Conservation (phyloP, 805 yeast genomes). For the Danielia reshetovae region DNA sequence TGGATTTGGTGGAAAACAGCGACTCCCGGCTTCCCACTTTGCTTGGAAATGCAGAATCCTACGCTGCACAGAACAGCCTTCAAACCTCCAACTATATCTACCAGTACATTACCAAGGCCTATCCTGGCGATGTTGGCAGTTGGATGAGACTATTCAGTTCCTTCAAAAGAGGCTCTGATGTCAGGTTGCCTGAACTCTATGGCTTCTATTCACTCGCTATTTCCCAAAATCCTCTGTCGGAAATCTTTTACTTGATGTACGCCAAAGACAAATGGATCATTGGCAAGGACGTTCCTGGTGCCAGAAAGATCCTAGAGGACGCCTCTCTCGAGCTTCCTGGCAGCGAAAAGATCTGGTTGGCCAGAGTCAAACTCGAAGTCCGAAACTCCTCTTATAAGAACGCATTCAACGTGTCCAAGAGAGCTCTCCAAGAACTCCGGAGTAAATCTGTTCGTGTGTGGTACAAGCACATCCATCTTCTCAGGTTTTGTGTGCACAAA, state of each 20-base stretch:
- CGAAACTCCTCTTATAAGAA: conserved; percentile 35
- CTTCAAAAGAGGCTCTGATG: conserved; percentile 21
- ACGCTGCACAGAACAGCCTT: conserved; percentile 17
- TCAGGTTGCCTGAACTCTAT: conserved; percentile 13
- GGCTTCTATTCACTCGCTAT: conserved; percentile 53
- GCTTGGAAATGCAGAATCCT: conserved; percentile 30
- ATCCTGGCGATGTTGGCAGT: conserved; percentile 42
- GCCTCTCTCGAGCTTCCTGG: conserved; percentile 44
- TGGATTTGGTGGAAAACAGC: conserved; percentile 26
- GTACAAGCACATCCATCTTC: conserved; percentile 55
- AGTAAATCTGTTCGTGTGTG: conserved; percentile 46
- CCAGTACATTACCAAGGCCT: conserved; percentile 40
- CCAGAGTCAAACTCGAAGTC: conserved; percentile 63
- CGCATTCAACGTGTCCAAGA: conserved; percentile 33
- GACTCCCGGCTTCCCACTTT: conserved; percentile 9
- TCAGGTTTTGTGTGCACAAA: conserved; percentile 35
- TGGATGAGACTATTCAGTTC: conserved; percentile 49
- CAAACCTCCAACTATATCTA: conserved; percentile 47
- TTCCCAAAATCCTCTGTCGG: conserved; percentile 43
- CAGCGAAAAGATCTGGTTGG: conserved; percentile 62
- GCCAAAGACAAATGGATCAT: conserved; percentile 65
- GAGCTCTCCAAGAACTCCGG: conserved; percentile 14
- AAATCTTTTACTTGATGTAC: conserved; percentile 59
- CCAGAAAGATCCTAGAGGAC: conserved; percentile 49
- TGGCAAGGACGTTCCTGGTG: conserved; percentile 44